A percentile compares a stretch with the other conserved stretches of the same genome.
Evolutionary conservation across 306 rosid genomes (phyloP).

Genomic region (Gynostemma pentaphyllum): DNA sequence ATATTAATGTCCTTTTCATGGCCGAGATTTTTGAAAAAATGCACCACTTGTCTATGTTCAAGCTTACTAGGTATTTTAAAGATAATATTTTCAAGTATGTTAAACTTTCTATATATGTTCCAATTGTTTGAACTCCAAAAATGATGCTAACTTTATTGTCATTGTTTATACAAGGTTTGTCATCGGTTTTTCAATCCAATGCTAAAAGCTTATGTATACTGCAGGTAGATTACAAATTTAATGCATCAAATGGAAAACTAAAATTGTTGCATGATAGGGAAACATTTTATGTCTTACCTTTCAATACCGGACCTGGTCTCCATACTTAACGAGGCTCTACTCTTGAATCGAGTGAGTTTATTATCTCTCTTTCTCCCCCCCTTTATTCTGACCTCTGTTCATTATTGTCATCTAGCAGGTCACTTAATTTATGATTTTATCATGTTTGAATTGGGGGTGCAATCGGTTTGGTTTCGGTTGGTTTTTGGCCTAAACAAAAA

Average conservation of each 20-base stretch:
- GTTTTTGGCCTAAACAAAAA: no score
- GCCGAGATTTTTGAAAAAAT: no score
- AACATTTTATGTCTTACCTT: conserved; percentile 53
- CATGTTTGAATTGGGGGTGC: no score
- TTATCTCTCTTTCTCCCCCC: neutral
- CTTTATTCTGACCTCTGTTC: neutral
- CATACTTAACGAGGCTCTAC: conserved; percentile 79
- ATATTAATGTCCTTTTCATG: no score
- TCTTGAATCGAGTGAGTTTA: conserved; percentile 62
- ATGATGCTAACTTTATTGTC: neutral
- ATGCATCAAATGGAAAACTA: conserved; percentile 33
- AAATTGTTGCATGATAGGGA: conserved; percentile 49
- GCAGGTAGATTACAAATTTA: conserved; percentile 70
- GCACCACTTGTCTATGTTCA: neutral
- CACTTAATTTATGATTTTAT: no score
- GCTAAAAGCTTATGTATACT: conserved; percentile 15
- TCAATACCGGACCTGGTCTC: conserved; percentile 68
- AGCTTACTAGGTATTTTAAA: neutral
- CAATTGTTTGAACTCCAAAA: neutral
- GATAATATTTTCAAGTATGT: neutral
- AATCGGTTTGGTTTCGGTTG: no score
- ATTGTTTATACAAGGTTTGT: neutral
- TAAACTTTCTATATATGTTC: neutral
- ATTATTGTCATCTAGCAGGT: no score
- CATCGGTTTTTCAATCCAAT: neutral